phyloP scores from a whole-genome alignment of 768 basidiomycete genomes.

The Trametes meyenii region DNA sequence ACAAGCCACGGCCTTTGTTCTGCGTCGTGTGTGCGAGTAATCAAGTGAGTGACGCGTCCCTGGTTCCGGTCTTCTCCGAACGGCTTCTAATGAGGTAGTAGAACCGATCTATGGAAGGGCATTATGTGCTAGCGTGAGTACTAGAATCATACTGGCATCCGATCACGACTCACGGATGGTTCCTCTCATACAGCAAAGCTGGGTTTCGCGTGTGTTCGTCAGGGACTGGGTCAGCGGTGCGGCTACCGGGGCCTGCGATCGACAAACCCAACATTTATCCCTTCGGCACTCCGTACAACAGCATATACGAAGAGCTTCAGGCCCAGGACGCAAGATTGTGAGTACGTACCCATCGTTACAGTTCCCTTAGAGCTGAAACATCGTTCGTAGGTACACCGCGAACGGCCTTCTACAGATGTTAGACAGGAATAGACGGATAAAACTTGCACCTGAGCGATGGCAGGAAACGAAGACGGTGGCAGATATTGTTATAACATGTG shows the following conservation, averaged over 20 bases:
- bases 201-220: constrained; percentile 91
- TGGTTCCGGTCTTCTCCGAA: background rate
- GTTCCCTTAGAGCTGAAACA: background rate
- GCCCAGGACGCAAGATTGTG: constrained; percentile 83
- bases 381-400: constrained; percentile 71
- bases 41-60: constrained; percentile 60
- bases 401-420: constrained; percentile 96
- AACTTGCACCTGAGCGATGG: constrained; percentile 94
- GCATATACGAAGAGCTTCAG: constrained; percentile 89
- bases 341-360: constrained; percentile 31
- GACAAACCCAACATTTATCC: constrained; percentile 97
- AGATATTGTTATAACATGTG: constrained; percentile 98
- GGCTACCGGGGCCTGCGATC: constrained; percentile 92
- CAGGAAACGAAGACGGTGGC: constrained; percentile 87
- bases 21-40: constrained; percentile 99
- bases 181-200: constrained; percentile 68
- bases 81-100: constrained; percentile 34
- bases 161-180: background rate
- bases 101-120: constrained; percentile 99
- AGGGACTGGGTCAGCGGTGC: constrained; percentile 96
- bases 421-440: constrained; percentile 91
- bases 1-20: constrained; percentile 80
- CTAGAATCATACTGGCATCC: background rate
- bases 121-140: constrained; percentile 84
- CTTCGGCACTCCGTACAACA: constrained; percentile 96